phyloP scores from a whole-genome alignment of 768 basidiomycete species.

The Phylloporus rhodoxanthus region DNA sequence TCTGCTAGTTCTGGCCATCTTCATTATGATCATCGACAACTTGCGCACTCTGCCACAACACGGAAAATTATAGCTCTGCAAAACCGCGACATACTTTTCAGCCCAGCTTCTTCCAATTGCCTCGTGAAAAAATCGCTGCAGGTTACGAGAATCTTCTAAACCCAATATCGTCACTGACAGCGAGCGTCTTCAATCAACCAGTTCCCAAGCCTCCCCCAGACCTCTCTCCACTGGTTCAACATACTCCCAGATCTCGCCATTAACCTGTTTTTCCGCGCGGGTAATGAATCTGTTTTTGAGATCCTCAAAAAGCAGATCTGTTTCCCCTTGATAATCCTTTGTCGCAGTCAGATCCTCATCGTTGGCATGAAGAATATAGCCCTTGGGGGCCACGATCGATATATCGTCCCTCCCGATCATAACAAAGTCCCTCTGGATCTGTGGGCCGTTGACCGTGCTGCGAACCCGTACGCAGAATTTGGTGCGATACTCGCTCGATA shows the following conservation, averaged over 20 bases:
- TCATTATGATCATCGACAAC: too few relatives aligned
- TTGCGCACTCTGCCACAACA: too few relatives aligned
- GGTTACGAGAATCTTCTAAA: neutral
- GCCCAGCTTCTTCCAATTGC: too few relatives aligned
- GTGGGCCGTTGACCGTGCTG: neutral
- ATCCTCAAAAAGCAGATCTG: neutral
- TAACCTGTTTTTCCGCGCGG: neutral
- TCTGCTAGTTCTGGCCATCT: too few relatives aligned
- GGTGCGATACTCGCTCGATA: conserved; percentile 3
- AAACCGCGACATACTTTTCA: too few relatives aligned
- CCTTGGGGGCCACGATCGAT: neutral
- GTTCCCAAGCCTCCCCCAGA: neutral
- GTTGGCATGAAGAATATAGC: neutral
- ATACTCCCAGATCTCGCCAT: neutral
- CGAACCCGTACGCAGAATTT: neutral
- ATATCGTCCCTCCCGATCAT: conserved; percentile 3
- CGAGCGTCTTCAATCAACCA: neutral
- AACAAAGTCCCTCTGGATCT: neutral
- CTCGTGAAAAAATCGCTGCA: too few relatives aligned
- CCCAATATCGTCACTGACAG: neutral
- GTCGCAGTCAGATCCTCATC: neutral
- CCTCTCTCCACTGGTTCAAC: neutral
- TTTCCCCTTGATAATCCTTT: neutral
- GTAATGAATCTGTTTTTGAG: neutral
- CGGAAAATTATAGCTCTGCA: too few relatives aligned